phyloP scores from a whole-genome alignment of 2,329 filamentous ascomycete species.

The Rugonectria rugulosa region DNA sequence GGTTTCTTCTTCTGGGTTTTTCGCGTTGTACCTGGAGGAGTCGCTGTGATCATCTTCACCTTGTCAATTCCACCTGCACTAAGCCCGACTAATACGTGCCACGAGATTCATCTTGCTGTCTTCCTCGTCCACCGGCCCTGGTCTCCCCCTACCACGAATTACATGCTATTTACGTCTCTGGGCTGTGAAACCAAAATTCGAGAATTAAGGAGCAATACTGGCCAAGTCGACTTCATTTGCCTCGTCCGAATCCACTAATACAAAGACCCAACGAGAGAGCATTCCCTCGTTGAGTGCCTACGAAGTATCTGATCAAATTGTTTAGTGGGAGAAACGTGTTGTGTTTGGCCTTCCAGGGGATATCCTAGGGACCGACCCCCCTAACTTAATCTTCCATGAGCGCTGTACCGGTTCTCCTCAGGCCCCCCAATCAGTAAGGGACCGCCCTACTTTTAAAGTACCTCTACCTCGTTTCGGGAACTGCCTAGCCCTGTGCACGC shows the following conservation, averaged over 20 bases:
- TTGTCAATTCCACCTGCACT: neutral
- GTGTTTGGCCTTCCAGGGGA: constrained; percentile 12
- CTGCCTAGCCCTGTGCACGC: neutral
- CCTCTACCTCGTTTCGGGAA: constrained; percentile 9
- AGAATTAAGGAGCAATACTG: too few species aligned
- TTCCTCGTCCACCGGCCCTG: neutral
- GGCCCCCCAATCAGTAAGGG: constrained; percentile 33
- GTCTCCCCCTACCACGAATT: neutral
- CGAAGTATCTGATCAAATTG: too few species aligned
- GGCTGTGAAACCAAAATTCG: too few species aligned
- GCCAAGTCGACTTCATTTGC: too few species aligned
- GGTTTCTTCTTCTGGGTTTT: neutral
- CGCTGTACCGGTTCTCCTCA: constrained; percentile 22
- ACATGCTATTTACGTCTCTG: neutral
- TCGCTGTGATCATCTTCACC: neutral
- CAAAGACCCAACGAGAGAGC: too few species aligned
- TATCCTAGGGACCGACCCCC: constrained; percentile 21
- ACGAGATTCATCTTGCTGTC: too few species aligned
- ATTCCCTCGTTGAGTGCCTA: too few species aligned
- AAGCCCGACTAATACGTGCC: neutral
- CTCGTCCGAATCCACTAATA: neutral
- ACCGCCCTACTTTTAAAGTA: constrained; percentile 8
- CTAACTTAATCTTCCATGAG: constrained; percentile 30
- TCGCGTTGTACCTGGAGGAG: neutral
- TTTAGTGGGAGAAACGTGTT: constrained; percentile 11